A percentile compares a stretch with the other conserved stretches of the same genome.
Evolutionary conservation across 2,329 filamentous ascomycete species (phyloP).

Genomic region (Talaromyces piceae): DNA sequence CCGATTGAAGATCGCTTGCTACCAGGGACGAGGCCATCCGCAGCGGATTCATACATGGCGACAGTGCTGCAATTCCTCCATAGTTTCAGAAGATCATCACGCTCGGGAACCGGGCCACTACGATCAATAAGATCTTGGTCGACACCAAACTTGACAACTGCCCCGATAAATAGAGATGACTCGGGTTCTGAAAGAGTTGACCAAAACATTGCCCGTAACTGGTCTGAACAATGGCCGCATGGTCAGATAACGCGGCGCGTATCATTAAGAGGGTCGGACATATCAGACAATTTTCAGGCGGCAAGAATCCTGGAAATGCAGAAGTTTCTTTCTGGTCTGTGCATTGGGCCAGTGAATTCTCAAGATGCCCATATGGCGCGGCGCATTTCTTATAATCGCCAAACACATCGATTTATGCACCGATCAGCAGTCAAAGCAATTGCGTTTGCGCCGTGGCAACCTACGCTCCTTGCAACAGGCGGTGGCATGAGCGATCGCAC

Average conservation of each 20-base stretch:
- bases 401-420: slow-evolving; percentile 69
- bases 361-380: background rate
- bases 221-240: background rate
- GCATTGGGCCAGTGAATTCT: background rate
- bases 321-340: background rate
- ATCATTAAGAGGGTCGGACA: background rate
- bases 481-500: slow-evolving; percentile 91
- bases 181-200: background rate
- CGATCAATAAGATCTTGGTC: background rate
- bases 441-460: slow-evolving; percentile 92
- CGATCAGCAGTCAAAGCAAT: slow-evolving; percentile 91
- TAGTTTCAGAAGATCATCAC: slow-evolving; percentile 12
- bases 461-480: slow-evolving; percentile 78
- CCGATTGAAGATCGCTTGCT: background rate
- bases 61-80: slow-evolving; percentile 15
- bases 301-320: background rate
- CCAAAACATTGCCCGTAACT: background rate
- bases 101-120: background rate
- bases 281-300: background rate
- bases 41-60: slow-evolving; percentile 18
- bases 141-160: background rate
- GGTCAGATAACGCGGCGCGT: background rate
- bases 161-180: background rate
- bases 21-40: slow-evolving; percentile 7
- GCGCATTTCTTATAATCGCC: slow-evolving; percentile 47